These are phyloP conservation scores for Raffaelea albimanens DNA, from an alignment of 2,329 filamentous ascomycete species.

Conservation along the genomic window DNA sequence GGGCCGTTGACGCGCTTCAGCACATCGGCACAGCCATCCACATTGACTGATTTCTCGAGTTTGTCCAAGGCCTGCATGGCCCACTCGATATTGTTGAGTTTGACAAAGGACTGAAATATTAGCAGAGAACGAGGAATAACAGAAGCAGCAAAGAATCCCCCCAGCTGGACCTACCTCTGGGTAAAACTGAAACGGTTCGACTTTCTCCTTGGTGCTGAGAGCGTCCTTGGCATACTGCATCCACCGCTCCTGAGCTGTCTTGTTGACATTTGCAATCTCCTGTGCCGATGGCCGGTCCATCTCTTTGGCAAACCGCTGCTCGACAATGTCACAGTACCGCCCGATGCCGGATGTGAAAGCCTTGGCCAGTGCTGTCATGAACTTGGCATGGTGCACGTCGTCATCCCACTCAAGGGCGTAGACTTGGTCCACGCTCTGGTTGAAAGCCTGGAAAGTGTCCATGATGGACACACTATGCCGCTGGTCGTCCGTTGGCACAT, in stretches of 20 bases:
- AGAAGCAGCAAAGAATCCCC: neutral
- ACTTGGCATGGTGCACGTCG: constrained; percentile 85
- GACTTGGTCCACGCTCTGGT: constrained; percentile 81
- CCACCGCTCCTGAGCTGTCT: constrained; percentile 85
- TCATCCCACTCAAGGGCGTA: constrained; percentile 85
- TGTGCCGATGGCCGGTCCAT: constrained; percentile 89
- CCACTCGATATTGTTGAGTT: constrained; percentile 95
- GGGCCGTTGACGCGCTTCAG: constrained; percentile 67
- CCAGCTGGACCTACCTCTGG: constrained; percentile 53
- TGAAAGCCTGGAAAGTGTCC: constrained; percentile 90
- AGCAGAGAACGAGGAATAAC: neutral
- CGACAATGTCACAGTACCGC: constrained; percentile 84
- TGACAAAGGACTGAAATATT: constrained; percentile 70
- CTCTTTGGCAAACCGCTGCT: constrained; percentile 75
- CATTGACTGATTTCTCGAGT: constrained; percentile 80
- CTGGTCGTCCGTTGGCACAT: constrained; percentile 64
- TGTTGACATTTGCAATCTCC: constrained; percentile 67
- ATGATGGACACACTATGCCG: constrained; percentile 89
- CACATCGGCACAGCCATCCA: constrained; percentile 79
- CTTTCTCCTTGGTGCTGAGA: constrained; percentile 83
- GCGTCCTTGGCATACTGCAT: constrained; percentile 90
- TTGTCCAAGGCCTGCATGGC: constrained; percentile 87
- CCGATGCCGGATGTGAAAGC: constrained; percentile 75
- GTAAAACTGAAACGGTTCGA: constrained; percentile 95
- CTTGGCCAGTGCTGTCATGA: constrained; percentile 89